Base-by-base conservation (phyloP, 345 rosid genomes). In the Reutealis trisperma region DNA sequence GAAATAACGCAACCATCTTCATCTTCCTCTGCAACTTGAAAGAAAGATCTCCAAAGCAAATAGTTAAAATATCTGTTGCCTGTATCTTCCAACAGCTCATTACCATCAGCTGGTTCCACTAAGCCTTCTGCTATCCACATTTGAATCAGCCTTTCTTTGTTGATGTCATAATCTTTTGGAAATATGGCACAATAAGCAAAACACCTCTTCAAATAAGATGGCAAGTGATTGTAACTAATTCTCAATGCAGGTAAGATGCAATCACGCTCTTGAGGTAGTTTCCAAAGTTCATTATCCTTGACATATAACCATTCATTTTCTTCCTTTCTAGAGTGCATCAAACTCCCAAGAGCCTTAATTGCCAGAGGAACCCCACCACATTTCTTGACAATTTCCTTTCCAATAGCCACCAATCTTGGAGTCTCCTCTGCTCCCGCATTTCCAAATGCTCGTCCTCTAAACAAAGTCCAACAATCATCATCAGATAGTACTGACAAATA, bases 401-500 rank as follows among this genome's bases (percentile, higher is more conserved):
- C 68, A 37, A 34, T 64, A 3, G 22, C 47, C 22, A 34, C n/a
- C 68, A 64, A 15, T 64, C 68, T 64, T 18, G 47, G 44, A 64
- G 68, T 64, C 47, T 64, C 22, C 68, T 64, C 68, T 16, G 47
- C 68, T 64, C 68, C 68, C 11, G 47, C 68, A 64, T 5, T 64
- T 64, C 47, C 68, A 37, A 64, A 64, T 32, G 47, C 68, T 34
- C n/a, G 47, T 64, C 37, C 18, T 16, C 68, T 32, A 12, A 64
- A 64, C 68, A 34, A 64, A 64, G 22, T 34, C 68, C 68, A 64
- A 19, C 68, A 64, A 34, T 64, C 68, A 64, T 64, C 68, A 41
- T 64, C 45, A 12, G 47, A 32, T 37, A 64, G 24, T 16, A 45
- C 47, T 64, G 47, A n/a, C 45, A 64, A 18, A 64, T 64, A 64